Base-by-base conservation (phyloP, 2,329 filamentous ascomycete species). In the Fusarium zealandicum region DNA sequence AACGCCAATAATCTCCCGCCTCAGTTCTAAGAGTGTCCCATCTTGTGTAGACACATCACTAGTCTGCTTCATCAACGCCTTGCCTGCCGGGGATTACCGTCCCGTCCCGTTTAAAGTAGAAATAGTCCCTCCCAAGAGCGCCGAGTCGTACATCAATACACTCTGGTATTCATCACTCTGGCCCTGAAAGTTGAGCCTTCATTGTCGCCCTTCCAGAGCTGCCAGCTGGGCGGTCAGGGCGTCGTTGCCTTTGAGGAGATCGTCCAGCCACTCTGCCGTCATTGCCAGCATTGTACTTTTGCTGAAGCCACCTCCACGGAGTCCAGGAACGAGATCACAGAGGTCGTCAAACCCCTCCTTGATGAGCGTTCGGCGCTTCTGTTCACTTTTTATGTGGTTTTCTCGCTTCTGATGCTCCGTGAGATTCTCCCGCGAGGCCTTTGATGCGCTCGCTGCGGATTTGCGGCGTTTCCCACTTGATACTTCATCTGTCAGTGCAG, bases 341-440 rank as follows among this genome's bases (percentile, higher is more conserved):
- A 96, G 76, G 52, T 93, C 89, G 36, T 92, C 89, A 65, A 93
- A 96, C 0, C 90, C 90, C 61, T 90, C 83, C 69, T 92, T 89
- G 67, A 93, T 93, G 39, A 92, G 78, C 20, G 90, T 91, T 40
- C 92, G 82, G 28, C 92, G 83, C 73, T 95, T 96, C 75, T 96
- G 90, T 70, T 96, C 92, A 45, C 91, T 95, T 45, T 87, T 81
- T 61, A 96, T 95, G 69, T 96, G 91, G 64, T 96, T 96, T 67
- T 87, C 88, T 38, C 90, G 82, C 73, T 93, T 95, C 73, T 95
- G 89, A 55, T 89, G 87, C 63, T 93, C 90, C 0, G 86, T 84
- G 4, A 95, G 85, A 64, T 96, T 96, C 69, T 87, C 88, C 20
- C 89, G 76, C 3, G 79, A 69, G 2, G 75, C 52, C 65, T 86